Conservation (phyloP, 805 yeast genomes). For the Metschnikowia dekortorum region DNA sequence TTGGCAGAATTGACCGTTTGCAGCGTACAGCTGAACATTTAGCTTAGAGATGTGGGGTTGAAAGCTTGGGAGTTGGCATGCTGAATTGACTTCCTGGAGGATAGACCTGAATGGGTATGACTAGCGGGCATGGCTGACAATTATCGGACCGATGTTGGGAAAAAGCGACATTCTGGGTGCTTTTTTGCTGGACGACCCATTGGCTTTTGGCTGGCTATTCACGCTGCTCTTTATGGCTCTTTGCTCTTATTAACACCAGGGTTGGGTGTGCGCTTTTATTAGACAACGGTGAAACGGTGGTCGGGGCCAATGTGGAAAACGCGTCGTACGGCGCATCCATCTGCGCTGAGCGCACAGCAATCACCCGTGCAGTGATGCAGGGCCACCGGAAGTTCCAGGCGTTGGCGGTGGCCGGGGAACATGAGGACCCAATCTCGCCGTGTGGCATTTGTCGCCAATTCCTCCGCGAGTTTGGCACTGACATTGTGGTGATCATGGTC, state of each 20-base stretch:
- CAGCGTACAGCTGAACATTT: too few relatives aligned
- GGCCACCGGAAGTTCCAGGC: conserved; percentile 48
- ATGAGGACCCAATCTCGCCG: conserved; percentile 62
- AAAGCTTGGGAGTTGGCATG: too few relatives aligned
- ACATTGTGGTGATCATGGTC: conserved; percentile 67
- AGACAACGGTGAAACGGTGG: conserved; percentile 40
- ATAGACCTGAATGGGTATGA: too few relatives aligned
- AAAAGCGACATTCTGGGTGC: too few relatives aligned
- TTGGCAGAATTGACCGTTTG: too few relatives aligned
- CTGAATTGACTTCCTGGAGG: too few relatives aligned
- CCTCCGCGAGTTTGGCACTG: conserved; percentile 70
- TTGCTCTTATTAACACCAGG: neutral
- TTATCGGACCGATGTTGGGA: too few relatives aligned
- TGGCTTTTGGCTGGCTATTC: too few relatives aligned
- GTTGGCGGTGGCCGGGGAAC: conserved; percentile 64
- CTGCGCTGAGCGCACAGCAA: conserved; percentile 39
- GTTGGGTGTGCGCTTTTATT: conserved; percentile 80
- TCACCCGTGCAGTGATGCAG: conserved; percentile 29
- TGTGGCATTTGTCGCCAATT: conserved; percentile 95
- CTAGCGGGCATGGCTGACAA: too few relatives aligned
- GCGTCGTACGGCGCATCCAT: conserved; percentile 73
- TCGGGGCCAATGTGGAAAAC: conserved; percentile 90
- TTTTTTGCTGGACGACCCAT: too few relatives aligned
- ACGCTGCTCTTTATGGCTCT: neutral
- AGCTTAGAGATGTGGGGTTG: too few relatives aligned